These are phyloP conservation scores for Porphyra umbilicalis DNA, from an alignment of 31 red algal genomes.

Conservation along the genomic window DNA sequence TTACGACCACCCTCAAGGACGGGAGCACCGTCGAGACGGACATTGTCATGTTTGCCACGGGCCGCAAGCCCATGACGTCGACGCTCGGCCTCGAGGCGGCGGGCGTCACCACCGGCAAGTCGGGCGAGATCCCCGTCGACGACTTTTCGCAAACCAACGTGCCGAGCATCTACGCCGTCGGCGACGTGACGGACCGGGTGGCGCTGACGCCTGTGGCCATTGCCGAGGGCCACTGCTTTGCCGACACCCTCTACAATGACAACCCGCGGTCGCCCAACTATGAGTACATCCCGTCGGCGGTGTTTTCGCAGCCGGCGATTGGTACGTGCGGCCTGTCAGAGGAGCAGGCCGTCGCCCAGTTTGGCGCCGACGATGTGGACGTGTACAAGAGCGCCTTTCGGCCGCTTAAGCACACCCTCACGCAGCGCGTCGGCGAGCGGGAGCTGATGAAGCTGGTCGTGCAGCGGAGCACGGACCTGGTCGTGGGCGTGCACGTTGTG, in stretches of 20 bases:
- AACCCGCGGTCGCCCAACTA: conserved; percentile 63
- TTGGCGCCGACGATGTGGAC: conserved; percentile 57
- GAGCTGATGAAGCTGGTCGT: conserved; percentile 93
- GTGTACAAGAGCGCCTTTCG: conserved; percentile 82
- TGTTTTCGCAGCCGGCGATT: conserved; percentile 86
- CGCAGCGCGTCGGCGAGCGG: conserved; percentile 53
- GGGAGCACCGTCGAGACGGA: conserved; percentile 50
- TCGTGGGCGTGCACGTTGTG: conserved; percentile 87
- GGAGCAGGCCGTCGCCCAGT: conserved; percentile 61
- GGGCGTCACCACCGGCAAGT: conserved; percentile 55
- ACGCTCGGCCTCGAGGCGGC: conserved; percentile 44
- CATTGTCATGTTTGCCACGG: conserved; percentile 87
- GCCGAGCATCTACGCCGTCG: conserved; percentile 85
- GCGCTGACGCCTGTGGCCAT: conserved; percentile 94
- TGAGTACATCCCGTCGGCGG: conserved; percentile 86
- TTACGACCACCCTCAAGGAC: conserved; percentile 48
- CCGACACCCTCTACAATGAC: conserved; percentile 68
- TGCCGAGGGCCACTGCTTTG: conserved; percentile 87
- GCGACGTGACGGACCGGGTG: conserved; percentile 85
- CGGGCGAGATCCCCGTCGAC: conserved; percentile 78
- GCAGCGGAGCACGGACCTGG: conserved; percentile 53
- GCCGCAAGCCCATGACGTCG: conserved; percentile 65
- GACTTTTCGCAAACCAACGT: conserved; percentile 85
- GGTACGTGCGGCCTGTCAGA: conserved; percentile 92
- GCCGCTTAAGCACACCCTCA: conserved; percentile 96